Evolutionary conservation across 2,329 filamentous ascomycete genomes (phyloP).

Genomic region (Paraconiothyrium sp.): DNA sequence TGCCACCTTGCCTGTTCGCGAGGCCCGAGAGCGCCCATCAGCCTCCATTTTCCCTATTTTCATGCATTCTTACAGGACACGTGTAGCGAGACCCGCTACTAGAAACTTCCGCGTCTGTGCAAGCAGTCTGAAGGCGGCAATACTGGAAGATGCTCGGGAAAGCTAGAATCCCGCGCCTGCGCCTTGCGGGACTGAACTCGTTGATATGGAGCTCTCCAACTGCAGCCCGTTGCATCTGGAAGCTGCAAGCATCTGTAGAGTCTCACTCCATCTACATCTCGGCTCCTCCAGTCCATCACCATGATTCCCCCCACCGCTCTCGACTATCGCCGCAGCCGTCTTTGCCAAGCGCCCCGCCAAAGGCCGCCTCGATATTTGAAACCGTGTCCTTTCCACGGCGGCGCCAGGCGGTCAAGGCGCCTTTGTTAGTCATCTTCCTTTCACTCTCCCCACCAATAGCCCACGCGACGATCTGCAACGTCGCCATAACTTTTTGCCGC

Average conservation of each 20-base stretch:
- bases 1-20: conserved; percentile 31
- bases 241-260: neutral
- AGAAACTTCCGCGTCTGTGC: conserved; percentile 29
- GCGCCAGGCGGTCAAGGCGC: conserved; percentile 3
- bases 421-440: conserved; percentile 6
- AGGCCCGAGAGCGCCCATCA: conserved; percentile 34
- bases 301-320: neutral
- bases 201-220: neutral
- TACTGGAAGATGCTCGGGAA: conserved; percentile 1
- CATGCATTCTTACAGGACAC: conserved; percentile 43
- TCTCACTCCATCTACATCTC: neutral
- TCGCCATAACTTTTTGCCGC: conserved; percentile 19
- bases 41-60: conserved; percentile 41
- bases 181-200: neutral
- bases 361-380: neutral
- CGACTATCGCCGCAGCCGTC: neutral
- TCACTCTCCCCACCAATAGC: conserved; percentile 2
- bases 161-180: conserved; percentile 1
- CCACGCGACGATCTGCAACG: conserved; percentile 14
- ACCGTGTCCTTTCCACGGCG: conserved; percentile 9
- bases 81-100: conserved; percentile 34
- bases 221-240: no score
- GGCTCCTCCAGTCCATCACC: neutral
- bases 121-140: neutral
- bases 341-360: conserved; percentile 12